Evolutionary conservation across 257 asterid genomes (phyloP), one percentile per base, ranked within the genome.

Genomic region (Datura wrightii): DNA sequence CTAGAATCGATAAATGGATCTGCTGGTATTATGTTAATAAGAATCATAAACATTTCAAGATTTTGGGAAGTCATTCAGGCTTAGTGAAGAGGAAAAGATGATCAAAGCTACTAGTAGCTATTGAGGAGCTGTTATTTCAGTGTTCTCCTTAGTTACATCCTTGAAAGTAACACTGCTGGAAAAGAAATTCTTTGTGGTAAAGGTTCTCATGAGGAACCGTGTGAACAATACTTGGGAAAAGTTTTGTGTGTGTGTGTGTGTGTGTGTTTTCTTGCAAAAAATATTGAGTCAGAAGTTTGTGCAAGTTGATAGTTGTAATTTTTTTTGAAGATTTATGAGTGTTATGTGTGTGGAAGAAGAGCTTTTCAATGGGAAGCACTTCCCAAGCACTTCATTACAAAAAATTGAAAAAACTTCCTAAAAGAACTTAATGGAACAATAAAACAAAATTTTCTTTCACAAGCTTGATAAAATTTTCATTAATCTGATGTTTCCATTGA

Each of bases 21-120:
- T 4, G 3, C 19, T 76, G 60, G 46, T 76, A 76, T 31, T 24
- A 24, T 48, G 62, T 76, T 76, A 50, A 15, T 67, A 76, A 50
- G 46, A 76, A 50, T 31, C 46, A 76, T 34, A 50, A 76, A 5
- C 4, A 48, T 74, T 74, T 76, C 62, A 76, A 76, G 14, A 76
- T 50, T 76, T 76, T 76, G 62, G 46, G 31, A 48, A 76, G 82
- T 76, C 82, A 34, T 52, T 31, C 14, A 50, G 81, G 62, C 36
- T 70, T 71, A 10, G 39, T 71, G 39, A 44, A 71, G 4, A 71
- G 56, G 79, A n/a, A 44, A 71, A 71, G 55, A 44, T 71, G 79
- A 44, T 71, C 5, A 2, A 24, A 71, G 79, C 79, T 44, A n/a
- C 56, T 71, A 71, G 3, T 44, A 44, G 79, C 46, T 78, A 46